Conservation (phyloP, 306 rosid genomes). For the Lagenaria siceraria region DNA sequence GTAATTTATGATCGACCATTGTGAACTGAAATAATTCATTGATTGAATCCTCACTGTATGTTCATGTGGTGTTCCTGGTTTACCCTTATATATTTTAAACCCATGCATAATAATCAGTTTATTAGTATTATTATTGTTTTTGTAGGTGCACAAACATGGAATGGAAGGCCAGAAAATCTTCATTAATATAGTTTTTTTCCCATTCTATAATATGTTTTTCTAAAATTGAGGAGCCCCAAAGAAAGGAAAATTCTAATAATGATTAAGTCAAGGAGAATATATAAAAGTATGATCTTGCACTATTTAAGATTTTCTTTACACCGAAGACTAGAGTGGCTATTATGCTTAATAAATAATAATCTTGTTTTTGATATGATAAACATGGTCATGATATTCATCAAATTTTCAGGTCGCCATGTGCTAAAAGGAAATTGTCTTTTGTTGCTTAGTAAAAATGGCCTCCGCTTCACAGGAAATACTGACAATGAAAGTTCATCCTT, state of each 20-base stretch:
- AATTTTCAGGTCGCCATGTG: constrained; percentile 18
- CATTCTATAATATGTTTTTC: not conserved
- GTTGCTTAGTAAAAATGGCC: constrained; percentile 15
- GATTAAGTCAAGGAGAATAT: not conserved
- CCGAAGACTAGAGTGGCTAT: constrained; percentile 3
- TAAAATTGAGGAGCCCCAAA: not conserved
- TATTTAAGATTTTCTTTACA: not conserved
- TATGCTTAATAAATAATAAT: not conserved
- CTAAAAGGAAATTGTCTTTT: constrained; percentile 4
- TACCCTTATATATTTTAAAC: not conserved
- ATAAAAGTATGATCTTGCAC: not conserved
- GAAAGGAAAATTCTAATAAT: not conserved
- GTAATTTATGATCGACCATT: not conserved
- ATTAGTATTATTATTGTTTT: not conserved
- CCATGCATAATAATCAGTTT: not conserved
- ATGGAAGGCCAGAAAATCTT: not conserved
- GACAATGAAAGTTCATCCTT: constrained; percentile 25
- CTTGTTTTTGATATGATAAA: constrained; percentile 31
- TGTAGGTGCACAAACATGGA: not conserved
- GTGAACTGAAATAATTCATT: not conserved
- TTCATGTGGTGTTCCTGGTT: not conserved
- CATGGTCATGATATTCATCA: constrained; percentile 40
- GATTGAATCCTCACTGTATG: not conserved
- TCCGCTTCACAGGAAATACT: constrained; percentile 7
- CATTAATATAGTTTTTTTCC: not conserved